These are phyloP conservation scores for Handroanthus guayacan DNA, from an alignment of 257 asterid species.

Conservation along the genomic window DNA sequence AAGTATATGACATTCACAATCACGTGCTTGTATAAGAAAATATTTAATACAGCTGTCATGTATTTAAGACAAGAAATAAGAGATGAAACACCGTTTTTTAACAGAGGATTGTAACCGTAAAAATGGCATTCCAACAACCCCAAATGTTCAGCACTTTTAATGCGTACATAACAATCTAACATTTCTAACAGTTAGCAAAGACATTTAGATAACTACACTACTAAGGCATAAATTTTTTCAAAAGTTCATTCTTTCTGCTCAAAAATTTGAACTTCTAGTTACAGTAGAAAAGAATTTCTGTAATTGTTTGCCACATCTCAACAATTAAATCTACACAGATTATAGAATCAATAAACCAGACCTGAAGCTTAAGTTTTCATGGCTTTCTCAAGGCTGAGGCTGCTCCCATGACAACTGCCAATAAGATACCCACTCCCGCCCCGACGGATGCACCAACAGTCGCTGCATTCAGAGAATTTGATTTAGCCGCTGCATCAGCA, in stretches of 20 bases:
- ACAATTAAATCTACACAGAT: conserved; percentile 17
- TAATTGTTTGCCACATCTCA: background rate
- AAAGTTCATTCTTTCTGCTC: background rate
- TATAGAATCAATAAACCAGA: conserved; percentile 9
- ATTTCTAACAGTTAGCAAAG: background rate
- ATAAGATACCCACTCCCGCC: conserved; percentile 88
- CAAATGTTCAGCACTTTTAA: background rate
- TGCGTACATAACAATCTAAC: background rate
- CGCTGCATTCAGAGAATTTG: conserved; percentile 68
- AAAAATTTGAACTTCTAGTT: background rate
- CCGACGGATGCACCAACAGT: conserved; percentile 97
- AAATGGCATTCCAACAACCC: no score
- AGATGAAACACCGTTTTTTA: no score
- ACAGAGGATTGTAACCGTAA: no score
- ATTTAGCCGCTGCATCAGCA: conserved; percentile 59
- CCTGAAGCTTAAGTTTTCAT: conserved; percentile 40
- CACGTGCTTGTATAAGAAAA: no score
- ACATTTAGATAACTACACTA: background rate
- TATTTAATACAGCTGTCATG: no score
- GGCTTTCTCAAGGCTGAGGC: conserved; percentile 98
- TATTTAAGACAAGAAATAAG: no score
- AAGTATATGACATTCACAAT: no score
- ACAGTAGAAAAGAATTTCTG: background rate
- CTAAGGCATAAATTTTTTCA: no score
- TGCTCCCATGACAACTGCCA: conserved; percentile 98